Conservation (phyloP, 1,284 basidiomycete species). For the Wallemia hederae region DNA sequence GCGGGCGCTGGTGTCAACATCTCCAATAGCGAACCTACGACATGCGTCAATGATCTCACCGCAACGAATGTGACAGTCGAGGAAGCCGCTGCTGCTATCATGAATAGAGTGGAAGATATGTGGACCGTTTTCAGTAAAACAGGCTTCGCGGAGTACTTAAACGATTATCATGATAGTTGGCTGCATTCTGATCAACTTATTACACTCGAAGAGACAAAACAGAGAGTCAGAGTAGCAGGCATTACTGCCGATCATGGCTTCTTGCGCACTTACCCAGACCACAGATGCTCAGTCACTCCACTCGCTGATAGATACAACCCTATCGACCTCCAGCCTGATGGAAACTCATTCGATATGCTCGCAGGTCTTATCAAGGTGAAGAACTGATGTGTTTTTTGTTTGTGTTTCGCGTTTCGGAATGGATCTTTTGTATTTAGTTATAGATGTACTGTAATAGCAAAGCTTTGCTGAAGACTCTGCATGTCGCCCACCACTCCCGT, state of each 20-base stretch:
- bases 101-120: constrained; percentile 46
- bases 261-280: constrained; percentile 43
- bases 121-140: constrained; percentile 37
- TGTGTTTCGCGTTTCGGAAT: too few species aligned
- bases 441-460: too few species aligned
- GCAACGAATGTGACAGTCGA: constrained; percentile 32
- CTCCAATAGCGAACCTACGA: constrained; percentile 51
- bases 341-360: constrained; percentile 91
- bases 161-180: constrained; percentile 50
- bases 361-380: constrained; percentile 54
- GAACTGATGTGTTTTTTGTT: too few species aligned
- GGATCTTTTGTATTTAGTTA: too few species aligned
- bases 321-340: constrained; percentile 58
- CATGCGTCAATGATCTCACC: constrained; percentile 44
- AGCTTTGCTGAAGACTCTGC: too few species aligned
- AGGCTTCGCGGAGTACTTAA: constrained; percentile 48
- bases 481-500: too few species aligned
- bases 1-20: constrained; percentile 71
- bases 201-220: constrained; percentile 39
- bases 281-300: constrained; percentile 11
- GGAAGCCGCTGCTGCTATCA: constrained; percentile 38
- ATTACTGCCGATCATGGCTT: constrained; percentile 70
- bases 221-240: constrained; percentile 43
- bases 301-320: constrained; percentile 21
- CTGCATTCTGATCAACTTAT: constrained; percentile 66